These are phyloP conservation scores for Amylocarpus encephaloides DNA, from an alignment of 2,329 filamentous ascomycete genomes.

Conservation along the genomic window DNA sequence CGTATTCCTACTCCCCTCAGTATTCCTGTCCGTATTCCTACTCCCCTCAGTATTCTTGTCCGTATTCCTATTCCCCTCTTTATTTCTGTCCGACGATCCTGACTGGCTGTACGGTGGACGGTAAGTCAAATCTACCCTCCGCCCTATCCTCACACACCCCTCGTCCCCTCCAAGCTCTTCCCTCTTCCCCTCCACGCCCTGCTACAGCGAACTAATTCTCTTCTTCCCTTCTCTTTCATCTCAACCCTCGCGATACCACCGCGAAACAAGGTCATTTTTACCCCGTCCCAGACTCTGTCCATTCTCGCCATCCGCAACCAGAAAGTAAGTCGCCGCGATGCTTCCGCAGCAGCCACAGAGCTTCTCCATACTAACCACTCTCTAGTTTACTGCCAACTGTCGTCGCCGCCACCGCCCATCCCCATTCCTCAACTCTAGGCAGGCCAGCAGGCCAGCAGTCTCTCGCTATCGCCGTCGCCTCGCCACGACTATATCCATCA, in stretches of 20 bases:
- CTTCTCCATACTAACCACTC: background rate
- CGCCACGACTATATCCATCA: background rate
- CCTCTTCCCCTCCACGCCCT: background rate
- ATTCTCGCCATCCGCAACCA: background rate
- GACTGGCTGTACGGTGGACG: too few species aligned
- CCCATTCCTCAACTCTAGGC: background rate
- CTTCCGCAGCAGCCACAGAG: background rate
- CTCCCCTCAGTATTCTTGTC: too few species aligned
- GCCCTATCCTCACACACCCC: too few species aligned
- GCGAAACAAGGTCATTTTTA: background rate
- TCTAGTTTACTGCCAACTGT: slow-evolving; percentile 1
- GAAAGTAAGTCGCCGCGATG: background rate
- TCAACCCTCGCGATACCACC: background rate
- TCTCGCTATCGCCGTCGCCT: too few species aligned
- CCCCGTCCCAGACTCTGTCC: too few species aligned
- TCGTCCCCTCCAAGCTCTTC: too few species aligned
- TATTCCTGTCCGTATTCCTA: too few species aligned
- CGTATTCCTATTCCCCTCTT: too few species aligned
- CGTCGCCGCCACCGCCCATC: background rate
- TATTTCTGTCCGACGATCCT: too few species aligned
- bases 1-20: too few species aligned
- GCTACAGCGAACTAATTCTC: background rate
- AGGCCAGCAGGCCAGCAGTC: background rate
- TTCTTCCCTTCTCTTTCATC: background rate
- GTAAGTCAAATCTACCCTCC: too few species aligned